Percentiles rank a stretch among this genome's conserved stretches.
These are phyloP conservation scores for Ramalina peruviana DNA, from an alignment of 495 filamentous ascomycete species.

Conservation along the genomic window DNA sequence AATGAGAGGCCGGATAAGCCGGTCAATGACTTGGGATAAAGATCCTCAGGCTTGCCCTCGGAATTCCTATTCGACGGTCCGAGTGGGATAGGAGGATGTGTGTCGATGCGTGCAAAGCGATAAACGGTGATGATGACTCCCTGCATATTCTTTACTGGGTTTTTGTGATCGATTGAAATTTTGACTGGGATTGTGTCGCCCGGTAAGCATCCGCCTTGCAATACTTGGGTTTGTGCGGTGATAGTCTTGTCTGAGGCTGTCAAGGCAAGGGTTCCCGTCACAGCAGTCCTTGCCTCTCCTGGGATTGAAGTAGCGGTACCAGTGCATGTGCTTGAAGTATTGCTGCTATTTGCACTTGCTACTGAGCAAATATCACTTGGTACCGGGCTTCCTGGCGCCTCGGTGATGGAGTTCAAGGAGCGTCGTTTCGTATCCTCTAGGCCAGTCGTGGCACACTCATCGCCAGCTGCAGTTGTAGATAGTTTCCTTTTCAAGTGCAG, in stretches of 20 bases:
- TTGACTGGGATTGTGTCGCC: conserved; percentile 72
- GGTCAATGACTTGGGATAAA: conserved; percentile 57
- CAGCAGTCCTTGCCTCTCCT: neutral
- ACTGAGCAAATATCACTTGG: conserved; percentile 48
- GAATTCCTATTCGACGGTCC: conserved; percentile 46
- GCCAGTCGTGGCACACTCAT: neutral
- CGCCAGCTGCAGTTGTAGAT: neutral
- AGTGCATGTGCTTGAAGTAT: conserved; percentile 39
- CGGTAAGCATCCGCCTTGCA: conserved; percentile 70
- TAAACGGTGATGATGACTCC: conserved; percentile 90
- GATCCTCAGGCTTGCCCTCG: conserved; percentile 62
- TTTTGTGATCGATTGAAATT: conserved; percentile 72
- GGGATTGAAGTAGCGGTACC: conserved; percentile 5
- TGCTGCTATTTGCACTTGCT: conserved; percentile 45
- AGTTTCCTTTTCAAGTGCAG: conserved; percentile 8
- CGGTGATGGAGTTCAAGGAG: conserved; percentile 3
- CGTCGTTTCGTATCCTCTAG: conserved; percentile 10
- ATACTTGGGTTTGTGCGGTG: conserved; percentile 70
- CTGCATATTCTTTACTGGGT: conserved; percentile 73
- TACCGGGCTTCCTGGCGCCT: conserved; percentile 37
- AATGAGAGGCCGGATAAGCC: conserved; percentile 73
- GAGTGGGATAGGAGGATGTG: conserved; percentile 56
- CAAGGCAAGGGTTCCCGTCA: neutral
- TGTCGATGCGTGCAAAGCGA: conserved; percentile 81
- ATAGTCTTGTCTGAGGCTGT: conserved; percentile 40